These are phyloP conservation scores for Chlamydomonas reinhardtii DNA, from an alignment of 163 green algal genomes.

Conservation along the genomic window DNA sequence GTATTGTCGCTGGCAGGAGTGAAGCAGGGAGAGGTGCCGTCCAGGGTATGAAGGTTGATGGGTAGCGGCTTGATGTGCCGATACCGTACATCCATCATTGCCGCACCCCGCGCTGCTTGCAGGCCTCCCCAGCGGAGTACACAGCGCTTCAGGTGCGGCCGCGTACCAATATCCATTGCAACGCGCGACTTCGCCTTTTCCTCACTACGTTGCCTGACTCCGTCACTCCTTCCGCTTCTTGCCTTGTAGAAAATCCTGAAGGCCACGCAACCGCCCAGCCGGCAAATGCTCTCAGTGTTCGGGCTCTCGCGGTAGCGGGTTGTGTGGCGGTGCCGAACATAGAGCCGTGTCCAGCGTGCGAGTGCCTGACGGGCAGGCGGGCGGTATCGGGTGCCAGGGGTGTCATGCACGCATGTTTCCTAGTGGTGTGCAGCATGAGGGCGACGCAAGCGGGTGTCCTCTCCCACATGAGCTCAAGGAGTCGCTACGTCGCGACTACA, in stretches of 20 bases:
- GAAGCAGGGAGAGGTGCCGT: not conserved
- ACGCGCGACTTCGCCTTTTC: no score
- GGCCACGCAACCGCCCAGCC: slow-evolving; percentile 22
- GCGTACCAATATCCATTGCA: no score
- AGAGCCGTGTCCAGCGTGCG: no score
- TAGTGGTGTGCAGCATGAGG: no score
- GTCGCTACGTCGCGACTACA: no score
- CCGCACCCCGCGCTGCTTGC: not conserved
- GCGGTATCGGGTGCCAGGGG: no score
- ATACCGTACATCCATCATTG: not conserved
- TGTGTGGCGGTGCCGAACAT: no score
- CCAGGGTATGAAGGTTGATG: not conserved
- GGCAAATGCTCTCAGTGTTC: slow-evolving; percentile 33
- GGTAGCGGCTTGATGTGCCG: no score
- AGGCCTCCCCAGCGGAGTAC: slow-evolving; percentile 34
- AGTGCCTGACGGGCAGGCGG: no score
- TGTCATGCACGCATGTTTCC: no score
- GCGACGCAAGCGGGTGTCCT: no score
- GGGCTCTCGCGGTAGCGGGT: not conserved
- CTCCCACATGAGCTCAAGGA: no score
- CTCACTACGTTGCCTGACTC: not conserved
- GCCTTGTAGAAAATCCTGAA: slow-evolving; percentile 25
- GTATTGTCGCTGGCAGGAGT: not conserved
- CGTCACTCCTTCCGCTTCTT: not conserved
- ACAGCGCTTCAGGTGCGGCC: slow-evolving; percentile 13